Percentiles rank a stretch among this genome's conserved stretches.
Conservation (phyloP, 306 rosid species). For the Vachellia pachyceras region DNA sequence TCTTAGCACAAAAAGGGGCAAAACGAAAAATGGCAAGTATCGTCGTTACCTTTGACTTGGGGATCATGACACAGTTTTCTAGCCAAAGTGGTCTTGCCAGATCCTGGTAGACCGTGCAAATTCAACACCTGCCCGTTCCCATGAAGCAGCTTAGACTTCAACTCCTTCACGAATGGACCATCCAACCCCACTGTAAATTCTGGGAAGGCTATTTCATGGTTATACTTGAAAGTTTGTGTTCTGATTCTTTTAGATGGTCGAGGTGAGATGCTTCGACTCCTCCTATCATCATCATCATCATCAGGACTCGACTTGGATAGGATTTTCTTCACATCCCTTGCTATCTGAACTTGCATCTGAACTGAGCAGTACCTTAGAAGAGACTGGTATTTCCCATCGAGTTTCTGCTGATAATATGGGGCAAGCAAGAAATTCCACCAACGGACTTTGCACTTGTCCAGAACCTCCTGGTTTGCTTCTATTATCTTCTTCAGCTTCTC, state of each 20-base stretch:
- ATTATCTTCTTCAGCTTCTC: neutral
- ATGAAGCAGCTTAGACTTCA: neutral
- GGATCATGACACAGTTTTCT: neutral
- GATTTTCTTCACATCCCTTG: neutral
- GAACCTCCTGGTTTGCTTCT: neutral
- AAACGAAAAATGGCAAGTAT: neutral
- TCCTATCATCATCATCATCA: neutral
- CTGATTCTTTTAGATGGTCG: neutral
- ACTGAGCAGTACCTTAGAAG: neutral
- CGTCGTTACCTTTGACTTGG: neutral
- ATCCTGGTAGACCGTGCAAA: neutral
- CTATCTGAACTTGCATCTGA: neutral
- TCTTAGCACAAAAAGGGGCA: neutral
- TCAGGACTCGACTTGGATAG: neutral
- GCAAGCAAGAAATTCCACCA: neutral
- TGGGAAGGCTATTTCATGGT: neutral
- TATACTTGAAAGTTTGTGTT: neutral
- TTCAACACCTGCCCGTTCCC: neutral
- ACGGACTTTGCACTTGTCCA: neutral
- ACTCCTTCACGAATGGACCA: neutral
- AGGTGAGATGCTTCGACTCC: neutral
- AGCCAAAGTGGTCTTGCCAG: neutral
- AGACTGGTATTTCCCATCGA: neutral
- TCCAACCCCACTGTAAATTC: conserved; percentile 7
- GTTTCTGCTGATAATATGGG: neutral